These are phyloP conservation scores for Phyllostachys edulis DNA, from an alignment of 176 grass and related monocot genomes.

Conservation along the genomic window DNA sequence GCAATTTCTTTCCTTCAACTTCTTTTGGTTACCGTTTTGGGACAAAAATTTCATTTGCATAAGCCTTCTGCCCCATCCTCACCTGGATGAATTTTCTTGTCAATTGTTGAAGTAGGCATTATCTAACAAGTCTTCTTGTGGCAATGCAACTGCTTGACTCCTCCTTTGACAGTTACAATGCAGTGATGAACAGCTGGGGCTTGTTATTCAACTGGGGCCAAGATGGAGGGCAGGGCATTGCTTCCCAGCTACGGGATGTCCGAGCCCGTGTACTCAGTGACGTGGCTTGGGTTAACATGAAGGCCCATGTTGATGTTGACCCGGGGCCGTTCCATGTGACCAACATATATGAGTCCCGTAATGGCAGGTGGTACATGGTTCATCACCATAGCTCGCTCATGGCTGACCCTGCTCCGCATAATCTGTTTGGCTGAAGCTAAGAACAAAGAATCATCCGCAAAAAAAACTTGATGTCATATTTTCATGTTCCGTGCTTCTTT, in stretches of 20 bases:
- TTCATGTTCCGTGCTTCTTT: not conserved
- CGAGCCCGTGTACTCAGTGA: constrained; percentile 66
- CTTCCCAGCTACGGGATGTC: constrained; percentile 72
- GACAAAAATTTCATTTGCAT: not conserved
- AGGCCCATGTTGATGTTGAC: constrained; percentile 53
- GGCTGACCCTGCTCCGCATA: constrained; percentile 50
- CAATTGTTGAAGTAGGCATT: not conserved
- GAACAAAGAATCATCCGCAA: not conserved
- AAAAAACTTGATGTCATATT: constrained; percentile 11
- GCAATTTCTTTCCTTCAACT: not conserved
- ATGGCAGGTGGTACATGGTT: constrained; percentile 82
- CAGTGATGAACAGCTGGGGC: constrained; percentile 76
- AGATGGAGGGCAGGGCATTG: constrained; percentile 70
- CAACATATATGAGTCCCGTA: constrained; percentile 72
- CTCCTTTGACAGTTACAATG: constrained; percentile 54
- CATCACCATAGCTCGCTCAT: constrained; percentile 79
- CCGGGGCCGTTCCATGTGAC: constrained; percentile 66
- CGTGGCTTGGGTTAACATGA: constrained; percentile 84
- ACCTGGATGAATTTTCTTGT: not conserved
- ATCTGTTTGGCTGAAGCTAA: constrained; percentile 64
- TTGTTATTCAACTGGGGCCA: constrained; percentile 91
- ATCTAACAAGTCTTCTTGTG: not conserved
- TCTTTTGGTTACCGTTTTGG: not conserved
- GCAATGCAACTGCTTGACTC: not conserved
- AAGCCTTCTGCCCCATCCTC: not conserved